These are phyloP conservation scores for Teunomyces kruisii DNA, from an alignment of 805 yeast genomes.

Conservation along the genomic window DNA sequence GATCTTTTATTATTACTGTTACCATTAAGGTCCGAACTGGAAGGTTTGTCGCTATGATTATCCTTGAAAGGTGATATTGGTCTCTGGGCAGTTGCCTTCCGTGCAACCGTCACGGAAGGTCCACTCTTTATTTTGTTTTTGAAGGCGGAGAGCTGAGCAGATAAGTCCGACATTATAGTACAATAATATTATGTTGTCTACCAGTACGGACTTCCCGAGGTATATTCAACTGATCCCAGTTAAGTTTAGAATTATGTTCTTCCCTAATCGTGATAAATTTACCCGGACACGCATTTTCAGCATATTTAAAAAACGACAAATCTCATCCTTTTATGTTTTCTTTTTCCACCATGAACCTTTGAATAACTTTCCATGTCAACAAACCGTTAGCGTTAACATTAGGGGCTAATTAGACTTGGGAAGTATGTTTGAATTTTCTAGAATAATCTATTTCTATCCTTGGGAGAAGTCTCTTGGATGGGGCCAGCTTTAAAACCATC, in stretches of 20 bases:
- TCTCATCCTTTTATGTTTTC: background rate
- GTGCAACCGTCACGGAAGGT: constrained; percentile 38
- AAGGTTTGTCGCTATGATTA: background rate
- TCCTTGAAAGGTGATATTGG: constrained; percentile 12
- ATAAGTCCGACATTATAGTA: constrained; percentile 31
- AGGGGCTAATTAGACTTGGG: constrained; percentile 22
- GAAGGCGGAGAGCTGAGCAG: constrained; percentile 46
- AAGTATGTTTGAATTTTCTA: constrained; percentile 18
- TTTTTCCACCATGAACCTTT: background rate
- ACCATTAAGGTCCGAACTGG: background rate
- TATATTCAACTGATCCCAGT: background rate
- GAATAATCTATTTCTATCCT: constrained; percentile 16
- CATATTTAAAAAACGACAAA: background rate
- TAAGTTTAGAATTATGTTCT: background rate
- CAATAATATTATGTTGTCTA: background rate
- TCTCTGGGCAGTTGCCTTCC: constrained; percentile 21
- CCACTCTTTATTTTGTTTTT: constrained; percentile 46
- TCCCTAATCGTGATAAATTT: background rate
- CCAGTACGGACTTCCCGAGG: background rate
- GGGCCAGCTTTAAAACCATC: constrained; percentile 92
- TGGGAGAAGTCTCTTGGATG: constrained; percentile 13
- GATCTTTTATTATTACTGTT: constrained; percentile 7
- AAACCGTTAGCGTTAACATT: constrained; percentile 23
- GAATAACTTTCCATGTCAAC: constrained; percentile 9
- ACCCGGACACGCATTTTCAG: constrained; percentile 3